Evolutionary conservation across 2,329 filamentous ascomycete species (phyloP).

Genomic region (Ophiostoma sp.): DNA sequence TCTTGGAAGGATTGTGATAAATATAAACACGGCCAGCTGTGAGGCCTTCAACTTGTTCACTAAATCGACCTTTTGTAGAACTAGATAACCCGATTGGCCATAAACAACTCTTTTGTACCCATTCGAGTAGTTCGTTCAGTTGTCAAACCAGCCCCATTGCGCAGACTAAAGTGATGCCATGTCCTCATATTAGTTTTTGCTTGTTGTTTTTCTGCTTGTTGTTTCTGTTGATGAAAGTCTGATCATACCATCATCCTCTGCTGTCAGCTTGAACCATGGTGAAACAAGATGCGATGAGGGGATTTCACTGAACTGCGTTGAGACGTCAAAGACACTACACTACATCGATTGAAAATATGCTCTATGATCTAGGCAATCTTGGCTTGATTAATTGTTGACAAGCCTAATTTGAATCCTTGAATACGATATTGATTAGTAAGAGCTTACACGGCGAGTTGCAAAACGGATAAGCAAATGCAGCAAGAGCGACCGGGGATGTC

Average conservation of each 20-base stretch:
- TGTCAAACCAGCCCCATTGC: too few relatives aligned
- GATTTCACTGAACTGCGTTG: not conserved
- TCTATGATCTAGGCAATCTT: too few relatives aligned
- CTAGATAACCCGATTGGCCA: too few relatives aligned
- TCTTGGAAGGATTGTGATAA: not conserved
- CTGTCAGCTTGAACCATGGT: not conserved
- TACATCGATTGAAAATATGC: too few relatives aligned
- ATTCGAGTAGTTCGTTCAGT: too few relatives aligned
- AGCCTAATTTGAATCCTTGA: too few relatives aligned
- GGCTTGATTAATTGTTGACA: too few relatives aligned
- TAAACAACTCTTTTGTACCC: too few relatives aligned
- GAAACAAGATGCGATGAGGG: not conserved
- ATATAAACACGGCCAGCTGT: not conserved
- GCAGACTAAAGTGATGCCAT: too few relatives aligned
- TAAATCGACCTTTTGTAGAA: not conserved
- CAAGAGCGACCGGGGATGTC: slow-evolving; percentile 11
- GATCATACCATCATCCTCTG: not conserved
- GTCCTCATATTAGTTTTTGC: too few relatives aligned
- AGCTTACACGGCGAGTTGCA: not conserved
- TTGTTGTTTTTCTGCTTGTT: not conserved
- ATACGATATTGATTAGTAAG: not conserved
- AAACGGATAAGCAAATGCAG: not conserved
- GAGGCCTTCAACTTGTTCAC: not conserved
- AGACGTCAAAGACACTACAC: not conserved
- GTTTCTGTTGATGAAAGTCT: not conserved